Base-by-base conservation (phyloP, 495 filamentous ascomycete genomes). In the Massariosphaeria phaeospora region DNA sequence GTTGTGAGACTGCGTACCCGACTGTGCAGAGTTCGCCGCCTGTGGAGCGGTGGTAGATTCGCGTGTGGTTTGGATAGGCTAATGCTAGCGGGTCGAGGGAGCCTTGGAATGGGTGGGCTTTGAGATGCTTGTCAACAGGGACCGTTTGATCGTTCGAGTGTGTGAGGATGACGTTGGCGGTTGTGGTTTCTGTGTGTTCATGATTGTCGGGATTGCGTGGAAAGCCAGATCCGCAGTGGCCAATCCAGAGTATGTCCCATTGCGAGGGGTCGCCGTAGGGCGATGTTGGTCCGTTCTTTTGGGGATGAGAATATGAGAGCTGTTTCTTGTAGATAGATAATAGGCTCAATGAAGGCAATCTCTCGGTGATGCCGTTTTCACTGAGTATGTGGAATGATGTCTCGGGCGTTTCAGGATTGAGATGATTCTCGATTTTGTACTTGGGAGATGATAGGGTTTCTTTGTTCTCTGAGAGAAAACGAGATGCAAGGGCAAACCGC, bases 21-120 rank as follows among this genome's bases (percentile, higher is more conserved):
- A 58, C 59, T 0, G 55, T 57, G 39, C 59, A 63, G 23, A 79
- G 71, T 20, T 49, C 47, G n/a, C 69, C 71, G 20, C 72, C 70
- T 18, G 64, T 70, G 9, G 54, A 40, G 7, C 48, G 48, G 24
- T 63, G 59, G 44, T 43, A 63, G 49, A 58, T 48, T 5, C 59
- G 40, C 7, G 59, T 58, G 43, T 58, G 59, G 25, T 48, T 44
- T 43, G 48, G 42, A 42, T 53, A 55, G 20, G 53, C 53, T 3
- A 13, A 1, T 1, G 48, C 54, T 34, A 63, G 27, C 11, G 54
- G 54, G 29, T 57, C 54, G 26, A 48, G 48, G 6, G 34, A 31
- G 26, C 41, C 48, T 45, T 62, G 59, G 54, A 63, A 58, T 5
- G 59, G 59, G 35, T 62, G 58, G 2, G 58, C 52, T 57, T 62